These are phyloP conservation scores for Cornus kousa DNA, from an alignment of 148 eudicot species.

Conservation along the genomic window DNA sequence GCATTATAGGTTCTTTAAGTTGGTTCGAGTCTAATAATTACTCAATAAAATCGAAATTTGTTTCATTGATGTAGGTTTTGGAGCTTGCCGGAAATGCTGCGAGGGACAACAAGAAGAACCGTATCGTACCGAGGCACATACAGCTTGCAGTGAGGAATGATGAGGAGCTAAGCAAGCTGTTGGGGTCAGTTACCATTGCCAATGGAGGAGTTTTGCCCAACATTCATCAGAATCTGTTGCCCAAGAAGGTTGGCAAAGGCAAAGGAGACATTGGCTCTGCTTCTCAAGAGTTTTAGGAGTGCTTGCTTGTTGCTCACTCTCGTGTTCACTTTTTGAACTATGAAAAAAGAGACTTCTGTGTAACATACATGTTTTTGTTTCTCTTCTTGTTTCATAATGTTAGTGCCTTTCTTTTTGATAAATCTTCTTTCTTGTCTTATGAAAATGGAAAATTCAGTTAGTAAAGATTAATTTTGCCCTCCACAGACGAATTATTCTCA, in stretches of 20 bases:
- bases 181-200: constrained; percentile 35
- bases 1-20: no score
- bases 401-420: no score
- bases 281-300: constrained; percentile 34
- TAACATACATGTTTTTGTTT: not conserved
- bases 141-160: constrained; percentile 38
- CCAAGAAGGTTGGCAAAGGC: constrained; percentile 30
- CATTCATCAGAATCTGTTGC: constrained; percentile 28
- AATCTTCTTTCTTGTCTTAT: no score
- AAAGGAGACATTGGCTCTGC: constrained; percentile 28
- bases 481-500: no score
- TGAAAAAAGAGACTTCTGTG: not conserved
- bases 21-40: no score
- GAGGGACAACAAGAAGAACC: constrained; percentile 37
- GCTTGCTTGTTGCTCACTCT: no score
- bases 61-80: constrained; percentile 17
- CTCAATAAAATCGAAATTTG: no score
- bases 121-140: constrained; percentile 36
- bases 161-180: constrained; percentile 34
- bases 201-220: constrained; percentile 34
- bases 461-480: no score
- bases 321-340: not conserved
- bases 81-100: constrained; percentile 40
- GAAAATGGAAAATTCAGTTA: no score
- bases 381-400: no score